phyloP scores from a whole-genome alignment of 306 rosid genomes.

The Cotoneaster glaucophyllus region DNA sequence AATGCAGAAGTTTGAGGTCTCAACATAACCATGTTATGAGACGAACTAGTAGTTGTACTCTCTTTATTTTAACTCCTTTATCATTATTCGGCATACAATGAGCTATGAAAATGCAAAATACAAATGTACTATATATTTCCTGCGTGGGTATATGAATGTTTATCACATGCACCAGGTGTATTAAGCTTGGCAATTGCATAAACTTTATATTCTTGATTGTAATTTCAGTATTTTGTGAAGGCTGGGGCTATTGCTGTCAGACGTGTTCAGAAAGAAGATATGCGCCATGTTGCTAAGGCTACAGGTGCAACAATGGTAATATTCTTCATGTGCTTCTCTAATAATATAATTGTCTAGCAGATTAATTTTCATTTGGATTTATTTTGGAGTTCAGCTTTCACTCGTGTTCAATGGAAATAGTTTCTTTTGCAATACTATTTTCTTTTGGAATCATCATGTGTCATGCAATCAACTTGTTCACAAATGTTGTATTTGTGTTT shows the following conservation, averaged over 20 bases:
- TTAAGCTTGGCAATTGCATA: background rate
- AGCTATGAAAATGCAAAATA: background rate
- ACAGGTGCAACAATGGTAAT: constrained; percentile 94
- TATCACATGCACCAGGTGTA: background rate
- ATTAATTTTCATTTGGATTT: background rate
- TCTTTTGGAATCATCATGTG: background rate
- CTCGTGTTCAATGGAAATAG: background rate
- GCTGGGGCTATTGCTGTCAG: constrained; percentile 96
- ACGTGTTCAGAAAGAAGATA: constrained; percentile 89
- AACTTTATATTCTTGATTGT: background rate
- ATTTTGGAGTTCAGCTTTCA: background rate
- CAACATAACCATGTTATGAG: background rate
- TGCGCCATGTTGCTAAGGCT: constrained; percentile 99
- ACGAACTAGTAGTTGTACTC: background rate
- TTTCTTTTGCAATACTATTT: background rate
- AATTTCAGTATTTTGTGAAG: constrained; percentile 87
- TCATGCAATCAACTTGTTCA: background rate
- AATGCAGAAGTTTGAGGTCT: background rate
- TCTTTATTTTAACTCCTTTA: background rate
- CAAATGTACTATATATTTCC: background rate
- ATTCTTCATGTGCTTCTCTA: background rate
- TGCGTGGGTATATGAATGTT: background rate
- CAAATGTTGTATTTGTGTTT: background rate
- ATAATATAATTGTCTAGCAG: background rate
- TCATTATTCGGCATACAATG: background rate